Evolutionary conservation across 257 asterid genomes (phyloP).

Genomic region (Solanum neorickii): DNA sequence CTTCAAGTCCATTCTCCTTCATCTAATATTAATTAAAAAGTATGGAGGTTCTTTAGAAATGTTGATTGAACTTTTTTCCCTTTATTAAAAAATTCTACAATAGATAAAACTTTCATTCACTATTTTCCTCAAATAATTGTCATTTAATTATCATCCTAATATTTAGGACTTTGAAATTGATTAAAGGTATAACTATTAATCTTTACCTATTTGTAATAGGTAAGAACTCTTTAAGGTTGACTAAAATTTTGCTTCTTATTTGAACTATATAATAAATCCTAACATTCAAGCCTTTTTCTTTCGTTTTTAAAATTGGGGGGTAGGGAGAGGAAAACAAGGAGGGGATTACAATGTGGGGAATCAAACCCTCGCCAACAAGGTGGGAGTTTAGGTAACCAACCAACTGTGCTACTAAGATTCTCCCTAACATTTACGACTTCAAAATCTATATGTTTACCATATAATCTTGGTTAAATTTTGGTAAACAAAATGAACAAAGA

Average conservation of each 20-base stretch:
- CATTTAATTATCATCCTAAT: neutral
- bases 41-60: neutral
- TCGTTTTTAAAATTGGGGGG: neutral
- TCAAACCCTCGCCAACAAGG: neutral
- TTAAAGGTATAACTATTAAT: neutral
- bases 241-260: neutral
- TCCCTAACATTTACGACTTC: neutral
- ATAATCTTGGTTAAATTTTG: neutral
- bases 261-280: neutral
- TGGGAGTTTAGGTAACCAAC: neutral
- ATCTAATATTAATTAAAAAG: neutral
- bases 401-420: neutral
- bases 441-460: neutral
- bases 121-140: neutral
- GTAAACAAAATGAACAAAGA: neutral
- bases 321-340: neutral
- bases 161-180: neutral
- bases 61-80: neutral
- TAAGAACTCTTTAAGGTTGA: neutral
- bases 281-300: neutral
- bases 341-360: neutral
- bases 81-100: neutral
- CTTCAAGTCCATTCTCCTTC: neutral
- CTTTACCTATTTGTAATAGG: neutral
- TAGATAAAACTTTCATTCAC: neutral